A percentile compares a stretch with the other conserved stretches of the same genome.
Evolutionary conservation across 1,284 basidiomycete genomes (phyloP).

Genomic region (Rhodofomes roseus): DNA sequence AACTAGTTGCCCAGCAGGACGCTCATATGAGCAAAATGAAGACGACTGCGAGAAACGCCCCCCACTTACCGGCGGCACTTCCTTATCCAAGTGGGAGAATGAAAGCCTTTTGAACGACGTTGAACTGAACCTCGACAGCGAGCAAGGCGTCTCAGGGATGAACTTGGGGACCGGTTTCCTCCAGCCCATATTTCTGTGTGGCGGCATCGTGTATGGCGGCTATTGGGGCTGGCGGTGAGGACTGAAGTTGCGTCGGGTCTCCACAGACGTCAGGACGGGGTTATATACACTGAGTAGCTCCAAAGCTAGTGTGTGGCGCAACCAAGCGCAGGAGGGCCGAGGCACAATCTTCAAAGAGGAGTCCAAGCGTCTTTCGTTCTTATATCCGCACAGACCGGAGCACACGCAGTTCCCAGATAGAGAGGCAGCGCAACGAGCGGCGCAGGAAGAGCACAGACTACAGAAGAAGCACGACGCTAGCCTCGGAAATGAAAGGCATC

Average conservation of each 20-base stretch:
- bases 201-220: slow-evolving; percentile 9
- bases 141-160: slow-evolving; percentile 55
- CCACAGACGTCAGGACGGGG: neutral
- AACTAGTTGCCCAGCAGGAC: slow-evolving; percentile 34
- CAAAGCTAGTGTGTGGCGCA: neutral
- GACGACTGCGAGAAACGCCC: slow-evolving; percentile 1
- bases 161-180: slow-evolving; percentile 64
- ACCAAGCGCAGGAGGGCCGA: neutral
- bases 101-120: slow-evolving; percentile 27
- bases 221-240: neutral
- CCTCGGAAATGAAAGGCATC: slow-evolving; percentile 4
- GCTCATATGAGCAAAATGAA: neutral
- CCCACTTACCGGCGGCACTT: slow-evolving; percentile 44
- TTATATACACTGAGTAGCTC: neutral
- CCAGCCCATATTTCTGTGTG: slow-evolving; percentile 43
- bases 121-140: slow-evolving; percentile 32
- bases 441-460: neutral
- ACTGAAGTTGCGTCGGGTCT: neutral
- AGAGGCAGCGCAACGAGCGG: neutral
- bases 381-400: slow-evolving; percentile 6
- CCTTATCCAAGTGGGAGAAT: slow-evolving; percentile 26
- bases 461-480: neutral
- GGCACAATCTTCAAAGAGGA: neutral
- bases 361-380: neutral
- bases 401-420: neutral